Evolutionary conservation across 805 yeast genomes (phyloP).

Genomic region (Hanseniaspora hatyaiensis): DNA sequence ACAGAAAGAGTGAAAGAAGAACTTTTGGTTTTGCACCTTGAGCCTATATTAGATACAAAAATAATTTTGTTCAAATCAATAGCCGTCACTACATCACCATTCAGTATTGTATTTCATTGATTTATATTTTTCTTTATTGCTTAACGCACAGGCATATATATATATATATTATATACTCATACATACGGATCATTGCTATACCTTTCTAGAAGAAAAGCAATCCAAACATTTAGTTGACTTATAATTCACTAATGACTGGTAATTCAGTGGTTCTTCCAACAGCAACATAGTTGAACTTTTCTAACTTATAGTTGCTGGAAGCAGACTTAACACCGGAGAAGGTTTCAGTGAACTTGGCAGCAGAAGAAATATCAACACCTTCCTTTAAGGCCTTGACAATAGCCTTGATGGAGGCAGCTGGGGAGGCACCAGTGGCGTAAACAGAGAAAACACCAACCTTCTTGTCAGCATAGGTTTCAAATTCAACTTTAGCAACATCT

Average conservation of each 20-base stretch:
- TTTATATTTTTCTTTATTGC: no score
- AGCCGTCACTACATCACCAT: no score
- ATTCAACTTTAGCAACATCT: conserved; percentile 40
- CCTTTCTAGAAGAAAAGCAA: no score
- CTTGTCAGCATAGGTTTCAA: conserved; percentile 62
- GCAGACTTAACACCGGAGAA: conserved; percentile 34
- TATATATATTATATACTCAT: not conserved
- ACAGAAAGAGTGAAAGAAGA: no score
- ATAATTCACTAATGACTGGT: conserved; percentile 85
- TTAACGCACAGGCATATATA: no score
- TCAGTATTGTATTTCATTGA: no score
- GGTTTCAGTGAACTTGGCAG: conserved; percentile 43
- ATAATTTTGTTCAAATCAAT: no score
- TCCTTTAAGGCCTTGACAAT: conserved; percentile 42
- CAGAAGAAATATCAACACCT: conserved; percentile 48
- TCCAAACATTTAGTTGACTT: no score
- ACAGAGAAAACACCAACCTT: conserved; percentile 56
- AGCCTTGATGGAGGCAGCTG: conserved; percentile 50
- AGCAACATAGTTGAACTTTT: conserved; percentile 72
- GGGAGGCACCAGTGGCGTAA: conserved; percentile 47
- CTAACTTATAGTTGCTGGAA: conserved; percentile 37
- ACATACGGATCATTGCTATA: no score
- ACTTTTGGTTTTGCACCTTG: no score
- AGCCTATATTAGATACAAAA: no score
- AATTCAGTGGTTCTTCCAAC: conserved; percentile 77